Base-by-base conservation (phyloP, 257 asterid genomes). In the Forsythia viridissima region DNA sequence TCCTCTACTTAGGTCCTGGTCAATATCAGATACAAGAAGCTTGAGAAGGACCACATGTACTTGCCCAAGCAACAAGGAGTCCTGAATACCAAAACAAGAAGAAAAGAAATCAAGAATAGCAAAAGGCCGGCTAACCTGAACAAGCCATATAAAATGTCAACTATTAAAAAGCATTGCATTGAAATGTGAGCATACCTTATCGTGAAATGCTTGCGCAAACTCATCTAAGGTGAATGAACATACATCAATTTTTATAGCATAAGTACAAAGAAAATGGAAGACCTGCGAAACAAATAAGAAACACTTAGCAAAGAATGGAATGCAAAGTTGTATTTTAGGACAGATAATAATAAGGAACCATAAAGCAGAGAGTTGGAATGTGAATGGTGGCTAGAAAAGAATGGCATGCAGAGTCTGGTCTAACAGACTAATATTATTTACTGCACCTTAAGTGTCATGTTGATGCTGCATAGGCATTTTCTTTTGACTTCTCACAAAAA, bases 51-150 rank as follows among this genome's bases (percentile, higher is more conserved):
- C 86, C 80, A 86, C 75, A 84, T 96, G 99, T 80, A 91, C 93
- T 88, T 90, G 96, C 48, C 97, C 96, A 77, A 96, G 95, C 88
- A 96, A 83, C 86, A 96, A 81, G 5, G 97, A 91, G 75, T 93
- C 93, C 99, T 96, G 78, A 76, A 82, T 75, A 79, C 77, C 80
- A 79, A 52, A 84, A 80, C 73, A 82, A 69, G 69, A 76, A 72
- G 80, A 75, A 41, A 55, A 51, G 16, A 84, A 72, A 76, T 51
- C 51, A 74, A 82, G 34, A 82, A 75, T 42, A 8, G 76, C 70
- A 34, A 79, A 71, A 24, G 76, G 34, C 70, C 36, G 70, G 41
- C 70, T 13, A 70, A 70, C 66, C 69, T 68, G 80, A 59, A 77
- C 36, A 70, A 18, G 48, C 71, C 80, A 80, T 66, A 70, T 59